A percentile compares a stretch with the other conserved stretches of the same genome.
phyloP scores from a whole-genome alignment of 2,329 filamentous ascomycete species.

The Claviceps capensis region DNA sequence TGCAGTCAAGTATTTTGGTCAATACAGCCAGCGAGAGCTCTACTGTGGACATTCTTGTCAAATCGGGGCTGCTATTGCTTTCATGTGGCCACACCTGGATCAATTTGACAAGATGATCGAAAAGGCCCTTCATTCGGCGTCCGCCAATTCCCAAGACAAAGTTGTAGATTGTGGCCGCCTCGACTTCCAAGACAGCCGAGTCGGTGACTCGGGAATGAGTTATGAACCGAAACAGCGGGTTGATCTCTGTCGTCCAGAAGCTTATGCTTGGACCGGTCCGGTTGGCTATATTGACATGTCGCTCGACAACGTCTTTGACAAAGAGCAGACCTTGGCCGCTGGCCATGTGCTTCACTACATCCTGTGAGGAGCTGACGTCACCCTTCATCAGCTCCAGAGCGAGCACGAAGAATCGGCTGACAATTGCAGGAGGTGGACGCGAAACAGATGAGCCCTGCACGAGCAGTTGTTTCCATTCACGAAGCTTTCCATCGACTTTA shows the following conservation, averaged over 20 bases:
- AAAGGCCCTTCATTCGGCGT: slow-evolving; percentile 17
- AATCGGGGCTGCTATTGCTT: background rate
- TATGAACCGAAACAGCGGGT: slow-evolving; percentile 21
- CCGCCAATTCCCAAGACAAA: slow-evolving; percentile 22
- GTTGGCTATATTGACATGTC: slow-evolving; percentile 8
- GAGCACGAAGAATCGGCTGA: slow-evolving; percentile 9
- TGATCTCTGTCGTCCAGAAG: slow-evolving; percentile 15
- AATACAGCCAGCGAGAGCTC: slow-evolving; percentile 19
- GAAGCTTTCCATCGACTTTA: slow-evolving; percentile 8
- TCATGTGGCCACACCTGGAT: slow-evolving; percentile 6
- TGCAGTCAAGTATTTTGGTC: slow-evolving; percentile 22
- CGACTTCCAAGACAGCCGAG: slow-evolving; percentile 24
- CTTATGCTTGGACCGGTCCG: background rate
- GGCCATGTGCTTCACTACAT: slow-evolving; percentile 12
- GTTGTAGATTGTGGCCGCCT: slow-evolving; percentile 21
- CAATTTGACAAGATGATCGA: slow-evolving; percentile 14
- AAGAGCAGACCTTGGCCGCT: slow-evolving; percentile 16
- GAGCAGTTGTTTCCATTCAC: slow-evolving; percentile 10
- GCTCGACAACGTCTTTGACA: slow-evolving; percentile 14
- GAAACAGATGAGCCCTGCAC: background rate
- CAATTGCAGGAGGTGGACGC: background rate
- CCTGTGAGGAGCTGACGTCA: slow-evolving; percentile 10
- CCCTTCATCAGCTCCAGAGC: slow-evolving; percentile 11
- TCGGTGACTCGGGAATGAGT: slow-evolving; percentile 21
- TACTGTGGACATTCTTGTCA: slow-evolving; percentile 10